Evolutionary conservation across 2,329 filamentous ascomycete species (phyloP), one percentile per base, ranked within the genome.

Genomic region (Pseudopithomyces maydicus): DNA sequence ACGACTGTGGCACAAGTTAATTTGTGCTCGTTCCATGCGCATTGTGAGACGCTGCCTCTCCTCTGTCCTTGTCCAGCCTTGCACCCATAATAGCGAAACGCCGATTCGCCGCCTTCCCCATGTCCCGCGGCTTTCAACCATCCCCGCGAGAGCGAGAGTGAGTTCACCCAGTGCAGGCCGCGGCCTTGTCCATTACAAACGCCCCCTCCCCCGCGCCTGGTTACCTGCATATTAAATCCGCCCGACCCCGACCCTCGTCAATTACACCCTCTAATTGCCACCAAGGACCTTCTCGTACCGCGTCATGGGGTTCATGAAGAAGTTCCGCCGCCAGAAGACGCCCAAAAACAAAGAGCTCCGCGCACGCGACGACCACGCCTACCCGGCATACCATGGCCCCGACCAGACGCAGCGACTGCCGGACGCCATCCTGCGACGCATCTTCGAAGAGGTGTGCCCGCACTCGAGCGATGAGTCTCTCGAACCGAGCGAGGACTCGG

Each of bases 391-490:
- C 67, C 62, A 69, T 45, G 77, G 77, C 39, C 77, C 74, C 56
- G 79, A 82, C 71, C 75, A 71, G 63, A 79, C 76, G 26, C 65
- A 66, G 48, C 74, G 76, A 50, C 83, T 97, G 11, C 89, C 92
- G 10, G 78, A 83, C 23, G 78, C 83, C n/a, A 81, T 96, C 29
- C 82, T 97, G 56, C 82, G 86, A 64, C 86, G 85, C 72, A 93
- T 97, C 72, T 94, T 97, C 74, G 78, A 84, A 67, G 87, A 87
- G 64, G 88, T 97, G 55, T 97, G 93, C 68, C 93, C 93, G 7
- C 94, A 98, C 76, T 81, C 87, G 35, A 79, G 80, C 52, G 93
- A 98, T 77, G 72, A 75, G 20, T 67, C 64, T 33, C 96, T 95
- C 75, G 88, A 91, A 64, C 88, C 88, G 41, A 94, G 90, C 70